Evolutionary conservation across 768 basidiomycete genomes (phyloP).

Genomic region (Lenzites betulinus): DNA sequence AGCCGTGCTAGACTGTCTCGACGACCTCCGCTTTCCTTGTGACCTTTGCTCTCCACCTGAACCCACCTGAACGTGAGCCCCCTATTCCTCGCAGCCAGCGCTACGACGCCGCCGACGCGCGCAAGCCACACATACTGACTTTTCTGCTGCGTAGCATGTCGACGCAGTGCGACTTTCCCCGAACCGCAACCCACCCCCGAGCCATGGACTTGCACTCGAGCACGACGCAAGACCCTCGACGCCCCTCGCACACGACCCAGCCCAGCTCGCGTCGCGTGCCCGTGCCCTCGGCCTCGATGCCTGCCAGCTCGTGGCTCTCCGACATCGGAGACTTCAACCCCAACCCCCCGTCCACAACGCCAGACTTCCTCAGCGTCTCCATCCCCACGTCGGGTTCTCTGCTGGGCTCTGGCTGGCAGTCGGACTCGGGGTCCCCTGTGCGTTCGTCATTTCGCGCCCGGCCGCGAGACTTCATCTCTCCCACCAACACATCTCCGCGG

Average conservation of each 20-base stretch:
- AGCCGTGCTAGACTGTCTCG: slow-evolving; percentile 16
- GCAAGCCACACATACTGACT: not conserved
- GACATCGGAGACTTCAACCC: slow-evolving; percentile 10
- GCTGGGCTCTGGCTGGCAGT: slow-evolving; percentile 12
- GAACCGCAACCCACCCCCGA: slow-evolving; percentile 9
- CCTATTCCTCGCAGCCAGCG: not conserved
- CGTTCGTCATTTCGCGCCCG: slow-evolving; percentile 5
- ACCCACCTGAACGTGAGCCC: too few species aligned
- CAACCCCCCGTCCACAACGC: not conserved
- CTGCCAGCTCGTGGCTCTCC: slow-evolving; percentile 14
- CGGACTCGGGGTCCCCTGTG: slow-evolving; percentile 11
- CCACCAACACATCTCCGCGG: not conserved
- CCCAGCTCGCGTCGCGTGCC: slow-evolving; percentile 10
- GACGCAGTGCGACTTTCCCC: slow-evolving; percentile 20
- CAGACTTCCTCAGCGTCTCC: slow-evolving; percentile 7
- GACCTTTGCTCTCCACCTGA: slow-evolving; percentile 3
- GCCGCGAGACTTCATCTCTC: slow-evolving; percentile 15
- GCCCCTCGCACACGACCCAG: not conserved
- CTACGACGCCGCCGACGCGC: not conserved
- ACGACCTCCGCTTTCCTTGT: slow-evolving; percentile 13
- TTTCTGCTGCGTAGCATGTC: slow-evolving; percentile 14
- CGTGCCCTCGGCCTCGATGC: slow-evolving; percentile 11
- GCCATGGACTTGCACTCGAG: slow-evolving; percentile 16
- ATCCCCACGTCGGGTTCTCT: slow-evolving; percentile 4
- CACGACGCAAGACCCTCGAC: slow-evolving; percentile 6